Evolutionary conservation across 441 rosid species (phyloP), one percentile per base, ranked within the genome.

Genomic region (Eutrema salsugineum): DNA sequence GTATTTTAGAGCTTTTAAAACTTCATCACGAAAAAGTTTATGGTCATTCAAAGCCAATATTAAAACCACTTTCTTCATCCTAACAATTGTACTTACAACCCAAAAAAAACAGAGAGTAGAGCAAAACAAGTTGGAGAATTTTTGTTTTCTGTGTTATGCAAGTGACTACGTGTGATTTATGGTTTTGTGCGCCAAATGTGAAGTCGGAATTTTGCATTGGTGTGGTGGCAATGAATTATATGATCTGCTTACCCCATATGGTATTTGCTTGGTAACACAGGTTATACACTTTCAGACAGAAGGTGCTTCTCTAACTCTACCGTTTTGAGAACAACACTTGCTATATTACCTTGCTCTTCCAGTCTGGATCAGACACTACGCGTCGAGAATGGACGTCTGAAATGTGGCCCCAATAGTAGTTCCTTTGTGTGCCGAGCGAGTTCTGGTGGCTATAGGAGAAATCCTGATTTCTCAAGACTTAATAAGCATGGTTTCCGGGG

Each of bases 391-490:
- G 75, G 82, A 62, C 75, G 76, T 6, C 40, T 81, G 40, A 86
- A 73, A 70, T 80, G 62, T 61, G 40, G 70, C 65, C 50, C 79
- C 38, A 72, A 51, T 72, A 78, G 79, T 73, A 68, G 73, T 63
- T 78, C 83, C 56, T 79, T 85, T 28, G 81, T 79, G n/a, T 89
- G 96, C 81, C 81, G 33, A 75, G 87, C 89, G 64, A 84, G 82
- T 75, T 76, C 86, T 77, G 80, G 82, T 70, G 81, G 86, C 68
- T 84, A 84, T 24, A 72, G 86, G 78, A 86, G 90, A 82, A 88
- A 86, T 78, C 83, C 86, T 1, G 94, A 88, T 80, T 84, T 85
- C 77, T 77, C 83, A 8, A 85, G 84, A 73, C 87, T 73, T 44
- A 60, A 59, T 27, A 87, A 70, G 57, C 81, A 85, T 76, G 82